Evolutionary conservation across 176 grass and related monocot species (phyloP).

Genomic region (Musa itinerans): DNA sequence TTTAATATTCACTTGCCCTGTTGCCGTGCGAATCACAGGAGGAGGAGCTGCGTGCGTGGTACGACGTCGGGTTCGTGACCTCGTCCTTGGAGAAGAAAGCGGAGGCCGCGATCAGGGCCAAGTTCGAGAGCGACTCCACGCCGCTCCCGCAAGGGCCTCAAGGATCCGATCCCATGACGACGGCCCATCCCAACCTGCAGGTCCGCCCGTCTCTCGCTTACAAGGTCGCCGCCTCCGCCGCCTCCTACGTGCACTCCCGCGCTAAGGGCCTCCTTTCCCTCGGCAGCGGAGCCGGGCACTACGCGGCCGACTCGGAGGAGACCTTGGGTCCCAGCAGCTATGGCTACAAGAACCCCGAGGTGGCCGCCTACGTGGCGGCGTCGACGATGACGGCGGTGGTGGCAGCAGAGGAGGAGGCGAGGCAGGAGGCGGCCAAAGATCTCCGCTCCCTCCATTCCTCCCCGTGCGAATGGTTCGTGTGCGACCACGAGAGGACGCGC

Average conservation of each 20-base stretch:
- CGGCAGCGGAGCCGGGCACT: background rate
- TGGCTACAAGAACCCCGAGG: conserved; percentile 53
- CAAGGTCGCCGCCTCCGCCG: conserved; percentile 79
- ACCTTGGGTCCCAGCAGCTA: background rate
- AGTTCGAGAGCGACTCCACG: conserved; percentile 50
- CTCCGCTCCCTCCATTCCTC: conserved; percentile 77
- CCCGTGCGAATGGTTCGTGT: conserved; percentile 94
- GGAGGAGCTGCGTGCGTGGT: conserved; percentile 50
- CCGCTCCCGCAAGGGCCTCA: conserved; percentile 1
- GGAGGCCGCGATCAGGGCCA: conserved; percentile 33
- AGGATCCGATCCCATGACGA: conserved; percentile 15
- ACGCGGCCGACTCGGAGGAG: background rate
- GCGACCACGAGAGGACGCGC: conserved; percentile 52
- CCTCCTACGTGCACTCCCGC: conserved; percentile 64
- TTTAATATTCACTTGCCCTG: background rate
- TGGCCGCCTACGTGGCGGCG: conserved; percentile 78
- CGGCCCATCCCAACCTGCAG: conserved; percentile 37
- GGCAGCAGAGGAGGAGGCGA: conserved; percentile 69
- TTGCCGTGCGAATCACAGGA: conserved; percentile 12
- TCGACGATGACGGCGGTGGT: conserved; percentile 95
- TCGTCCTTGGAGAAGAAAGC: conserved; percentile 77
- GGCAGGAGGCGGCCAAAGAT: conserved; percentile 79
- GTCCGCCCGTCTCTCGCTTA: conserved; percentile 61
- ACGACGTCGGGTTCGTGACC: conserved; percentile 48
- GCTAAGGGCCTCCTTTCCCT: conserved; percentile 58